Percentiles rank a stretch among this genome's conserved stretches.
phyloP scores from a whole-genome alignment of 768 basidiomycete genomes.

The Boletus insuetus region DNA sequence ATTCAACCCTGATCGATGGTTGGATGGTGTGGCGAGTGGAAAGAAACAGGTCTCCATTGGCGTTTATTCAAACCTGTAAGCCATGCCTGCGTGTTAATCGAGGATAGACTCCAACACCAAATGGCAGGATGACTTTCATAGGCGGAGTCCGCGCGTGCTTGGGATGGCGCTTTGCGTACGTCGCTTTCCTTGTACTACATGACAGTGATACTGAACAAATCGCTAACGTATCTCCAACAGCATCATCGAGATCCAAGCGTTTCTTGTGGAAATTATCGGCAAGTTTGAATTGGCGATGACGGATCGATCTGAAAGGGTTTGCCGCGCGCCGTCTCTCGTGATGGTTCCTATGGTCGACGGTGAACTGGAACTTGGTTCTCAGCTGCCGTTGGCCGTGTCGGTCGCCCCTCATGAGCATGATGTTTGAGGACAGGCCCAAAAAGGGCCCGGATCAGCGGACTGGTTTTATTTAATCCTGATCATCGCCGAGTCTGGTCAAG shows the following conservation, averaged over 20 bases:
- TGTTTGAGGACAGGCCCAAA: neutral
- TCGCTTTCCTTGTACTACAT: neutral
- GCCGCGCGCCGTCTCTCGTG: conserved; percentile 27
- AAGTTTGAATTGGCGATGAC: conserved; percentile 50
- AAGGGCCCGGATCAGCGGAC: no score
- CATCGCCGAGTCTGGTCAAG: no score
- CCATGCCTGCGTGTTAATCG: neutral
- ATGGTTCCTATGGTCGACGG: conserved; percentile 35
- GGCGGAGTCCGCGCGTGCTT: conserved; percentile 25
- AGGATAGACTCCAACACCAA: neutral
- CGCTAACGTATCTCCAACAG: conserved; percentile 13
- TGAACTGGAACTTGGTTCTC: conserved; percentile 25
- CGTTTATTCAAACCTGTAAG: conserved; percentile 30
- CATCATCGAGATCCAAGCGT: conserved; percentile 53
- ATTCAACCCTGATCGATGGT: conserved; percentile 32
- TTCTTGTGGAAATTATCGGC: conserved; percentile 53
- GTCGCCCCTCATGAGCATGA: conserved; percentile 5
- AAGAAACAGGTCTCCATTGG: conserved; percentile 24
- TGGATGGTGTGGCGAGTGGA: conserved; percentile 15
- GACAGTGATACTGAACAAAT: neutral
- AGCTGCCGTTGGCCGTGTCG: conserved; percentile 33
- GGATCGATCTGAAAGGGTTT: conserved; percentile 26
- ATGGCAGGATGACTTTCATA: conserved; percentile 30
- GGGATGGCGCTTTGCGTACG: conserved; percentile 35
- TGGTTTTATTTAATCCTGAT: no score